Base-by-base conservation (phyloP, 139 green algal genomes). In the Edaphochlamys debaryana region DNA sequence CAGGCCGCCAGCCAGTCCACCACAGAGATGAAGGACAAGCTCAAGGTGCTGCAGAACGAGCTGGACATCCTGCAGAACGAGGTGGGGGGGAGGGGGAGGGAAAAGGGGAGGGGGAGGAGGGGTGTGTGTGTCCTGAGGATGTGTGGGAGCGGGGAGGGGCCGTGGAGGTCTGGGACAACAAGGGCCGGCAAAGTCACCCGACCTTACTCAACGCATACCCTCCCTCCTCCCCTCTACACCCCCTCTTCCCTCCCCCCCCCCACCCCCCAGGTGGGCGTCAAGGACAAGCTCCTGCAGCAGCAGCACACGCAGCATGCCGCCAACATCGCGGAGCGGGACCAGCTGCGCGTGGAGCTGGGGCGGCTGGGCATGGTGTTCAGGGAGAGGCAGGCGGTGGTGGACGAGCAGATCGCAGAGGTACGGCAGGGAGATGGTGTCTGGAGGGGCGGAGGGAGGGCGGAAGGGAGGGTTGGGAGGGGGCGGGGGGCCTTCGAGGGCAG, bases 21-120 rank as follows among this genome's bases (percentile, higher is more conserved):
- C 22, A 90, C 88, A 0, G 94, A 97, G 84, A 95, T 97, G 90
- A 91, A 92, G 78, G 94, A 96, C 76, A 96, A 96, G 90, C 87
- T 95, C 67, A 94, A 94, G 80, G 92, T 96, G 37, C 82, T 96
- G 29, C 77, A 56, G 63, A 95, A 92, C 67, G 94, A 97, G 89
- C 76, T 93, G 73, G 92, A 94, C 48, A 96, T 97, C 69, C 84
- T 97, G 48, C 87, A 91, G 36, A 74, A 42, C 38, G 88, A 94
- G 79, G 85, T 89, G 36, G 25, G 54, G 23, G 6, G 23, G n/a
- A n/a, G n/a, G n/a, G n/a, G n/a, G n/a, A n/a, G n/a, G n/a, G n/a
- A n/a, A n/a, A n/a, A n/a, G n/a, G n/a, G n/a, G n/a, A n/a, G n/a
- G n/a, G n/a, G n/a, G n/a, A n/a, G n/a, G n/a, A n/a, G n/a, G 54